These are phyloP conservation scores for Eurotiales sp. DNA, from an alignment of 2,329 filamentous ascomycete genomes.

Conservation along the genomic window DNA sequence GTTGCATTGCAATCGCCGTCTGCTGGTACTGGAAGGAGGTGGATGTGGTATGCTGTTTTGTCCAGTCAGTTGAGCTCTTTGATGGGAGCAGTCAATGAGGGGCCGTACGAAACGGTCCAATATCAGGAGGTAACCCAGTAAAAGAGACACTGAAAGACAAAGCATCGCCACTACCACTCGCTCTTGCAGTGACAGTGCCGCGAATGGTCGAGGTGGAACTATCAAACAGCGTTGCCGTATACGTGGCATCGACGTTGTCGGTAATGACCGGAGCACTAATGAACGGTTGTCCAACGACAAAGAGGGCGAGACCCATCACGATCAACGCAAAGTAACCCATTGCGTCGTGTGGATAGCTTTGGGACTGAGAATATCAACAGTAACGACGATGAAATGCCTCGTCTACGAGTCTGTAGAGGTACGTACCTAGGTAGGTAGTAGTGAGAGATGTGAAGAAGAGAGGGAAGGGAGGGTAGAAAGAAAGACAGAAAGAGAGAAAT, in stretches of 20 bases:
- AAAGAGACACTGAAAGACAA: conserved; percentile 55
- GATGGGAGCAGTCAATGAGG: not conserved
- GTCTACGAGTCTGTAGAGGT: not conserved
- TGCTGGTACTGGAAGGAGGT: conserved; percentile 59
- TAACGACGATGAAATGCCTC: not conserved
- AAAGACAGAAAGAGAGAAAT: not conserved
- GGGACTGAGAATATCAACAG: not conserved
- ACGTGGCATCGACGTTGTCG: conserved; percentile 56
- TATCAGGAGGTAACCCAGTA: conserved; percentile 52
- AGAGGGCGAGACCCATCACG: conserved; percentile 21
- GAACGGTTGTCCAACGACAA: conserved; percentile 24
- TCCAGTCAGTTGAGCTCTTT: conserved; percentile 14
- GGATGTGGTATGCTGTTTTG: conserved; percentile 63
- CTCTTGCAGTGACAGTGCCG: conserved; percentile 49
- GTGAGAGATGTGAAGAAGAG: not conserved
- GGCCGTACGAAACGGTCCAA: conserved; percentile 58
- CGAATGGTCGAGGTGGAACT: conserved; percentile 54
- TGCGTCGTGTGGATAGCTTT: not conserved
- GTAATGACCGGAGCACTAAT: conserved; percentile 51
- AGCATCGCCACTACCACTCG: conserved; percentile 50
- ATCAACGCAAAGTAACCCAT: conserved; percentile 7
- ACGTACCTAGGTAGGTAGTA: not conserved
- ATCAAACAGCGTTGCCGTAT: conserved; percentile 55
- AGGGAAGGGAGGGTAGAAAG: not conserved
- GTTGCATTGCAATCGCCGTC: conserved; percentile 70